Percentiles rank a stretch among this genome's conserved stretches.
Evolutionary conservation across 495 filamentous ascomycete species (phyloP).

Genomic region (Xylaria castorea): DNA sequence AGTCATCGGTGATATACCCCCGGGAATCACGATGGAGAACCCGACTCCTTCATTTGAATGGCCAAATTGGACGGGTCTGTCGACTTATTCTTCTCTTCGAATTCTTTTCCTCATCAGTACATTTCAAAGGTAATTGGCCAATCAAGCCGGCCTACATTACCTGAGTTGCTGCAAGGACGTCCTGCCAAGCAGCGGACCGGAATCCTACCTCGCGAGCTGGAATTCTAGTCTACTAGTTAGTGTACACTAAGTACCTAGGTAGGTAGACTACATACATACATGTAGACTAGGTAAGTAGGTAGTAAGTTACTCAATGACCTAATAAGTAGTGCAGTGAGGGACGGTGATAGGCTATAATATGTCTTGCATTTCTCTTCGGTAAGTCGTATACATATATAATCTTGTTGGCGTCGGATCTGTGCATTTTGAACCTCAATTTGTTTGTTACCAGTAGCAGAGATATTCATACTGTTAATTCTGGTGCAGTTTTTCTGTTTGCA

Average conservation of each 20-base stretch:
- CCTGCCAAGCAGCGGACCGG: slow-evolving; percentile 19
- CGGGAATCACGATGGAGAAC: slow-evolving; percentile 9
- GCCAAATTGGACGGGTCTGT: not conserved
- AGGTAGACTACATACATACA: not conserved
- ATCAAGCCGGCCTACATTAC: slow-evolving; percentile 1
- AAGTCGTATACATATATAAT: not conserved
- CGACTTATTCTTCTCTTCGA: slow-evolving; percentile 5
- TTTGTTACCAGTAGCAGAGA: not conserved
- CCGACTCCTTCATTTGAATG: slow-evolving; percentile 22
- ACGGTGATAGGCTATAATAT: not conserved
- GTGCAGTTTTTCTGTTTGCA: not conserved
- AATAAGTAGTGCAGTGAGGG: not conserved
- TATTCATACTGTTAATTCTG: slow-evolving; percentile 2
- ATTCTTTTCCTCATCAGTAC: slow-evolving; percentile 29
- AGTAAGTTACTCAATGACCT: not conserved
- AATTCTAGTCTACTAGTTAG: too few relatives aligned
- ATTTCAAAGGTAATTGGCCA: slow-evolving; percentile 12
- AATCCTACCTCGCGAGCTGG: slow-evolving; percentile 10
- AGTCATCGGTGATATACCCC: not conserved
- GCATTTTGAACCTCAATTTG: not conserved
- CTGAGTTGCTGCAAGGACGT: not conserved
- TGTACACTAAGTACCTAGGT: not conserved
- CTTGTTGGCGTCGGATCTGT: not conserved
- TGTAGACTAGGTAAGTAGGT: not conserved
- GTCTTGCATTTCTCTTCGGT: not conserved